Evolutionary conservation across 2,329 filamentous ascomycete species (phyloP).

Genomic region (Fusarium marasasianum): DNA sequence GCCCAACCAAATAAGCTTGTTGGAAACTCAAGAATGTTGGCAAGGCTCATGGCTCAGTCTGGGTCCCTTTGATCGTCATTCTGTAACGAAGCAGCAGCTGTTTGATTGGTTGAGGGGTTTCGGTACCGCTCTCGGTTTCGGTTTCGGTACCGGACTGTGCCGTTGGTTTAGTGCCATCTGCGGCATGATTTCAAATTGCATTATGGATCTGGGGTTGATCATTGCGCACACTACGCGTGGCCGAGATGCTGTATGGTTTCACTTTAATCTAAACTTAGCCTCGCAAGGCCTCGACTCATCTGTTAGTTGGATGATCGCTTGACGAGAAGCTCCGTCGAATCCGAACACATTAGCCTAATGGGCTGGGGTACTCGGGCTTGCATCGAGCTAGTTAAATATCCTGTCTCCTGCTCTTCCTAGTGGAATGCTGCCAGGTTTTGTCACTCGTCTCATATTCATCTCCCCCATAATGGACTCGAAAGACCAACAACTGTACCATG

Average conservation of each 20-base stretch:
- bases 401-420: background rate
- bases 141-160: background rate
- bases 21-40: background rate
- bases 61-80: background rate
- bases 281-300: accelerated
- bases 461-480: background rate
- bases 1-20: background rate
- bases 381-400: background rate
- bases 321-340: background rate
- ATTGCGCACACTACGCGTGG: background rate
- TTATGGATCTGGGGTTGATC: background rate
- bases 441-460: background rate
- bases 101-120: background rate
- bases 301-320: no score
- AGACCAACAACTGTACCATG: background rate
- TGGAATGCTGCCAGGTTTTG: background rate
- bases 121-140: slow-evolving; percentile 5
- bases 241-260: background rate
- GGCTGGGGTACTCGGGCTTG: background rate
- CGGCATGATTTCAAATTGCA: background rate
- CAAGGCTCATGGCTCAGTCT: background rate
- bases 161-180: background rate
- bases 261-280: background rate
- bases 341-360: background rate
- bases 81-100: background rate